Conservation (phyloP, 768 basidiomycete species). For the Serendipita indica region DNA sequence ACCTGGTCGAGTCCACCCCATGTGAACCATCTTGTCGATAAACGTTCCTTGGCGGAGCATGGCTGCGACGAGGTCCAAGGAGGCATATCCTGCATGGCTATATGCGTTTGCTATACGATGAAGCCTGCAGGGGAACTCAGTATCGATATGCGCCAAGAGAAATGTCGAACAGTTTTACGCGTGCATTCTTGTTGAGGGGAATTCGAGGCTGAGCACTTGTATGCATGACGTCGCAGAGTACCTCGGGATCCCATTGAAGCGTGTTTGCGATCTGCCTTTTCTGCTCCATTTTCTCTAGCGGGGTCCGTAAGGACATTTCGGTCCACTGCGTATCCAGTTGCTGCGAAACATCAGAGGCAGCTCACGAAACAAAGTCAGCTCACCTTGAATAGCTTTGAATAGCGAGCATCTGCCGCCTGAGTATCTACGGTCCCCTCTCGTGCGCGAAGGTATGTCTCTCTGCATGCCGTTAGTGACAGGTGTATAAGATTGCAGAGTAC, state of each 20-base stretch:
- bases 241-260: neutral
- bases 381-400: too few species aligned
- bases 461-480: too few species aligned
- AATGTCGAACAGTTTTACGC: neutral
- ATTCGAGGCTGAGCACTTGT: neutral
- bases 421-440: too few species aligned
- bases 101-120: neutral
- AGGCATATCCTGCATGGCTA: neutral
- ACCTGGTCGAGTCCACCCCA: conserved; percentile 12
- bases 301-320: too few species aligned
- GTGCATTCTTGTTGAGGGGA: neutral
- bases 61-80: conserved; percentile 8
- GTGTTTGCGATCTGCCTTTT: neutral
- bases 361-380: too few species aligned
- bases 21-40: conserved; percentile 11
- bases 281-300: too few species aligned
- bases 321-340: too few species aligned
- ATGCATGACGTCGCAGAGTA: neutral
- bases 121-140: neutral
- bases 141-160: neutral
- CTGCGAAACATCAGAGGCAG: too few species aligned
- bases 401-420: too few species aligned
- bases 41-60: conserved; percentile 14
- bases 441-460: too few species aligned
- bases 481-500: conserved; percentile 31